These are phyloP conservation scores for Annulohypoxylon truncatum DNA, from an alignment of 2,329 filamentous ascomycete species.

Conservation along the genomic window DNA sequence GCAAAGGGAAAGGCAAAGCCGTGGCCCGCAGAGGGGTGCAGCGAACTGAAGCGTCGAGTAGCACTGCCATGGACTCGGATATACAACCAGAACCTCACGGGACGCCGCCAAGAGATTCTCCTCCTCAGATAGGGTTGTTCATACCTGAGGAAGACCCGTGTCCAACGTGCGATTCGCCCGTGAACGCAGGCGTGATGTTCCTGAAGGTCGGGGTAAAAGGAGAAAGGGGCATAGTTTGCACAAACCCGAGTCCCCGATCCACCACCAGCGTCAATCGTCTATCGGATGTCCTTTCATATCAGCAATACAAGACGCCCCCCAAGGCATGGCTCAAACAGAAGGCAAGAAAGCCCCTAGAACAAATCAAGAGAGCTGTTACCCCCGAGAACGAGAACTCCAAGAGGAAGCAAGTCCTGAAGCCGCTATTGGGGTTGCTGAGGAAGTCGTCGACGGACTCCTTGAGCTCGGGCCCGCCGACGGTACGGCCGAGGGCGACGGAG, in stretches of 20 bases:
- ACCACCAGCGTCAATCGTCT: not conserved
- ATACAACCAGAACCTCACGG: not conserved
- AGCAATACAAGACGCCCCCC: not conserved
- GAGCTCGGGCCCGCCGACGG: not conserved
- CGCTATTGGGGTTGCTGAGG: slow-evolving; percentile 3
- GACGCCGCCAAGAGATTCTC: not conserved
- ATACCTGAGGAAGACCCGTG: slow-evolving; percentile 18
- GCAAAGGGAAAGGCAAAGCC: not conserved
- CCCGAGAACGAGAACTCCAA: slow-evolving; percentile 10
- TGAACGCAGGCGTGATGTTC: slow-evolving; percentile 31
- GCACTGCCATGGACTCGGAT: slow-evolving; percentile 6
- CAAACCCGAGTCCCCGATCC: slow-evolving; percentile 13
- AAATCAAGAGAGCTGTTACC: not conserved
- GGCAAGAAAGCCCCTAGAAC: not conserved
- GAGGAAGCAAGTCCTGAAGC: slow-evolving; percentile 1
- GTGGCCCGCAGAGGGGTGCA: not conserved
- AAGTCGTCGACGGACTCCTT: not conserved
- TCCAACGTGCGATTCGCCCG: slow-evolving; percentile 31
- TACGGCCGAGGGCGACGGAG: slow-evolving; percentile 29
- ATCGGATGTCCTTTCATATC: not conserved
- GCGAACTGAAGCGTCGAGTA: not conserved
- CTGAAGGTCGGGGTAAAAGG: slow-evolving; percentile 25
- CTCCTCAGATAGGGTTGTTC: not conserved
- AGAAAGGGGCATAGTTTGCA: slow-evolving; percentile 28
- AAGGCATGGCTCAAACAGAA: not conserved